Evolutionary conservation across 2,329 filamentous ascomycete species (phyloP).

Genomic region (Penicillium sp.): DNA sequence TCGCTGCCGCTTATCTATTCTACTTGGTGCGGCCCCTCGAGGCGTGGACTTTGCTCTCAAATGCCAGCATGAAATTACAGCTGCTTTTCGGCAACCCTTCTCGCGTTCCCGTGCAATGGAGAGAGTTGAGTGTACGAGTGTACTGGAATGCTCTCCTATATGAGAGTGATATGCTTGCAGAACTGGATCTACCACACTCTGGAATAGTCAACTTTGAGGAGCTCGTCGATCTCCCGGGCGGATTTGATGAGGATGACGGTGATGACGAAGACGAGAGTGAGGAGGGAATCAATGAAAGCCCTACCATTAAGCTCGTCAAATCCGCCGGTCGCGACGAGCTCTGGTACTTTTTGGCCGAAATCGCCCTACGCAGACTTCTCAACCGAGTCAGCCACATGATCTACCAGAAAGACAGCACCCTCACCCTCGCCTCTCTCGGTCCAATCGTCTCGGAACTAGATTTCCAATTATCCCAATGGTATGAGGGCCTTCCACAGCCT

Average conservation of each 20-base stretch:
- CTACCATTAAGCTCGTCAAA: conserved; percentile 46
- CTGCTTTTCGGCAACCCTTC: conserved; percentile 75
- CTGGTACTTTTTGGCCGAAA: conserved; percentile 86
- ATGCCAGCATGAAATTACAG: conserved; percentile 80
- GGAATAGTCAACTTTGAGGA: conserved; percentile 84
- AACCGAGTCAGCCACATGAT: conserved; percentile 81
- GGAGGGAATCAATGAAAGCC: conserved; percentile 8
- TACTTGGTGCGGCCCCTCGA: conserved; percentile 82
- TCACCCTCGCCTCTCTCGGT: conserved; percentile 73
- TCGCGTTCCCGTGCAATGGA: conserved; percentile 70
- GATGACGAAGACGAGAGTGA: conserved; percentile 26
- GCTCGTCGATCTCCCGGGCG: conserved; percentile 75
- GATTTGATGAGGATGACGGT: conserved; percentile 72
- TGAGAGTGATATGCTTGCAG: conserved; percentile 78
- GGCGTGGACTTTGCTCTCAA: conserved; percentile 80
- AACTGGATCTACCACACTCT: conserved; percentile 80
- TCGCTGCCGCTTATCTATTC: conserved; percentile 81
- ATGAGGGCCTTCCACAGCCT: conserved; percentile 74
- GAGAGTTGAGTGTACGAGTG: conserved; percentile 75
- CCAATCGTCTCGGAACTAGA: conserved; percentile 81
- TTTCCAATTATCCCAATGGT: conserved; percentile 83
- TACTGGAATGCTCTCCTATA: conserved; percentile 86
- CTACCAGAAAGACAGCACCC: conserved; percentile 74
- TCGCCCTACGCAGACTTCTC: conserved; percentile 75
- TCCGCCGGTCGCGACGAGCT: conserved; percentile 74